Base-by-base conservation (phyloP, 2,329 filamentous ascomycete species). In the Calonectria pteridis region DNA sequence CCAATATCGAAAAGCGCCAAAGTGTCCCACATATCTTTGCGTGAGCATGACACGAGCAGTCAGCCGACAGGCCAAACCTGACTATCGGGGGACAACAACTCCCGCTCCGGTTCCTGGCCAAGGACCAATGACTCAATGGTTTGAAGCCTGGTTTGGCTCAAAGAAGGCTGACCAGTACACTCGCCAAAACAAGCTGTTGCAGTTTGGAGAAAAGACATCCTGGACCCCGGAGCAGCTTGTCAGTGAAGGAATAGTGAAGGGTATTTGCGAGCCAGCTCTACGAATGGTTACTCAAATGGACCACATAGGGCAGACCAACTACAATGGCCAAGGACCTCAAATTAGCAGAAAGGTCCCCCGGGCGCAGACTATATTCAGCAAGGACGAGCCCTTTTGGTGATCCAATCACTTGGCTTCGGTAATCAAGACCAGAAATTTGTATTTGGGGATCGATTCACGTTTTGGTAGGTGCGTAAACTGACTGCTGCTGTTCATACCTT, bases 261-360 rank as follows among this genome's bases (percentile, higher is more conserved):
- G 78, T 14, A 73, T 85, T 6, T 83, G 79, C 51, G 73, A 76
- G 16, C 79, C 81, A 3, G 82, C 80, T 0, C 43, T 84, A 7
- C 74, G 69, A 3, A 83, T 84, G 79, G 71, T 84, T 14, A 67
- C 74, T 1, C 73, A 77, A n/a, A 83, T 84, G 81, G 83, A 84
- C 67, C 49, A 71, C 0, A 74, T 84, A 16, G 84, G 84, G 0
- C 40, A 58, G 5, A 75, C 72, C 2, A 84, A 84, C 43, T 68
- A 79, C 40, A 82, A 83, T 31, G 76, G 72, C 0, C 73, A 79
- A 50, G 72, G 72, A 0, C 65, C 71, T 18, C 59, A 67, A 28
- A 68, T 73, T 50, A 62, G 67, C 33, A 65, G 59, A 58, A 67
- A 63, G 4, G 51, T 50, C 18, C 69, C 73, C 26, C 20, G 5